Percentiles rank a stretch among this genome's conserved stretches.
phyloP scores from a whole-genome alignment of 1,284 basidiomycete genomes.

The Puccinia brachypodii region DNA sequence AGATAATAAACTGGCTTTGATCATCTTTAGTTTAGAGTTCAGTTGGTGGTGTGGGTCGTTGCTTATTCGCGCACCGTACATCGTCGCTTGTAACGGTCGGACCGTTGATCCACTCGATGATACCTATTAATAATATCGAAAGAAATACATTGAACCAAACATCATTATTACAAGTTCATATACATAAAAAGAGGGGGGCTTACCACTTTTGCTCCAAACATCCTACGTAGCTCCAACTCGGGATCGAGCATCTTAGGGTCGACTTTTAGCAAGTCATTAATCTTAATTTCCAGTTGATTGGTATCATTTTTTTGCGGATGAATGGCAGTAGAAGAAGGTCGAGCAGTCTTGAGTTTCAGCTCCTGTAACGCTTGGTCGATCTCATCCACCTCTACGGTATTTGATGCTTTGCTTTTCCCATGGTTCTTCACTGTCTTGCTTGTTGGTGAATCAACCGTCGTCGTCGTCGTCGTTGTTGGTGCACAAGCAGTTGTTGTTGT shows the following conservation, averaged over 20 bases:
- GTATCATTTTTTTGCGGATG: neutral
- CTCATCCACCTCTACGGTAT: neutral
- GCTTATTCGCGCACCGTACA: slow-evolving; percentile 51
- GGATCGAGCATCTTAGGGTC: slow-evolving; percentile 76
- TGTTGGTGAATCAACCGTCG: neutral
- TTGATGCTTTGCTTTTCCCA: neutral
- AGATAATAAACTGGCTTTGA: slow-evolving; percentile 52
- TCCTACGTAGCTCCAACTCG: slow-evolving; percentile 81
- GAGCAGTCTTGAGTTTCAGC: neutral
- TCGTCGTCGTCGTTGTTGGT: no score
- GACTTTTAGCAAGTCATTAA: slow-evolving; percentile 67
- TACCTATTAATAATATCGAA: no score
- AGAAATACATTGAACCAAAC: no score
- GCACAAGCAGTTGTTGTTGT: neutral
- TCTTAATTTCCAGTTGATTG: neutral
- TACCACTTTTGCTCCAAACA: slow-evolving; percentile 87
- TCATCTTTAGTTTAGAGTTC: slow-evolving; percentile 50
- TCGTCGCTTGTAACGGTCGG: neutral
- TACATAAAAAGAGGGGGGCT: slow-evolving; percentile 59
- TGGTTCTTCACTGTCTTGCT: neutral
- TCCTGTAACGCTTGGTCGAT: slow-evolving; percentile 8
- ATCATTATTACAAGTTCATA: neutral
- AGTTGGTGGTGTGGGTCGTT: slow-evolving; percentile 54
- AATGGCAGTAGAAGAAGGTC: neutral
- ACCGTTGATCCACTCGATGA: slow-evolving; percentile 7